Percentiles rank a stretch among this genome's conserved stretches.
These are phyloP conservation scores for Pneumocystis wakefieldiae DNA, from an alignment of 1,139 yeast genomes.

Conservation along the genomic window DNA sequence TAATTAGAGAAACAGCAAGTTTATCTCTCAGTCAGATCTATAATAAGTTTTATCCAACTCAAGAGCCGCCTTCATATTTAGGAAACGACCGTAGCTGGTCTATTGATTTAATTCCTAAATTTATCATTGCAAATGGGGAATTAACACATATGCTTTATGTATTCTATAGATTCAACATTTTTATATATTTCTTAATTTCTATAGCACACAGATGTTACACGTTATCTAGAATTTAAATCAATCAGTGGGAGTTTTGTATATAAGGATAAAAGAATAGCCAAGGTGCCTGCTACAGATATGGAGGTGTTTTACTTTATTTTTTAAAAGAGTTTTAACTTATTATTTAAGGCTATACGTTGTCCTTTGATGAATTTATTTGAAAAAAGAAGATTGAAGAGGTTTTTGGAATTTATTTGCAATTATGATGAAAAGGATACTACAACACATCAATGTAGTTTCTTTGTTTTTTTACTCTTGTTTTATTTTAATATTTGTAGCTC, in stretches of 20 bases:
- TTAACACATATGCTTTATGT: conserved; percentile 64
- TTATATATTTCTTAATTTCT: conserved; percentile 24
- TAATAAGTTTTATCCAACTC: conserved; percentile 33
- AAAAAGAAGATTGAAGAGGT: conserved; percentile 85
- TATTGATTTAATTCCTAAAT: conserved; percentile 91
- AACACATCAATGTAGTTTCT: conserved; percentile 55
- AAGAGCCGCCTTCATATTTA: conserved; percentile 51
- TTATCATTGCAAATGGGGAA: conserved; percentile 95
- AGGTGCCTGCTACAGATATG: conserved; percentile 82
- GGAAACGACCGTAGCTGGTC: conserved; percentile 98
- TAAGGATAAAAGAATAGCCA: conserved; percentile 78
- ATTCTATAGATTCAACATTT: background rate
- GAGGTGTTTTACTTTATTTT: conserved; percentile 8
- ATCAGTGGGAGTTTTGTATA: conserved; percentile 89
- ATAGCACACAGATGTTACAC: conserved; percentile 77
- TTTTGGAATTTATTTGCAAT: conserved; percentile 71
- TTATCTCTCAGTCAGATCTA: conserved; percentile 39
- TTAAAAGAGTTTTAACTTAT: conserved; percentile 27
- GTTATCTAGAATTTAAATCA: conserved; percentile 91
- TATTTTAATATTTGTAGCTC: conserved; percentile 16
- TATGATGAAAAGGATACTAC: conserved; percentile 64
- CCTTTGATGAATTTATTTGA: conserved; percentile 93
- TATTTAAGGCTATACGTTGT: conserved; percentile 50
- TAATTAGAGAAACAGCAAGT: conserved; percentile 42
- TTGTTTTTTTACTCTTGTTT: background rate